phyloP scores from a whole-genome alignment of 2,329 filamentous ascomycete species.

The Venturia aucupariae region DNA sequence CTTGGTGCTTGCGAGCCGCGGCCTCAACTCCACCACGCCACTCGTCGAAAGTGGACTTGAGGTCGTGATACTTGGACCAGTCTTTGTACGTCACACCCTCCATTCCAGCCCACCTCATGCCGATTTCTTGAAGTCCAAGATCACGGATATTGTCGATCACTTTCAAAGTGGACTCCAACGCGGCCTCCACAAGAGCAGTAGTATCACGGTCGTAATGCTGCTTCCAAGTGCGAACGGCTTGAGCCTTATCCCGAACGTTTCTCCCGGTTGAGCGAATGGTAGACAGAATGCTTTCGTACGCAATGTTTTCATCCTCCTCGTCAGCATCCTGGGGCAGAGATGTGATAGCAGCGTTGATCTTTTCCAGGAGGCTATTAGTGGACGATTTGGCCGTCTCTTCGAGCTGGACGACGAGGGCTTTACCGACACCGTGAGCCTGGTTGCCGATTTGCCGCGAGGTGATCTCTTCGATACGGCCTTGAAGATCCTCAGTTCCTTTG shows the following conservation, averaged over 20 bases:
- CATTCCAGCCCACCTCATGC: constrained; percentile 90
- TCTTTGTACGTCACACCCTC: constrained; percentile 94
- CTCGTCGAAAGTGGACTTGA: constrained; percentile 72
- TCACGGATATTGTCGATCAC: constrained; percentile 77
- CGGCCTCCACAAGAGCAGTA: constrained; percentile 56
- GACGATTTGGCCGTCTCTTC: constrained; percentile 57
- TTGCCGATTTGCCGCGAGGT: constrained; percentile 60
- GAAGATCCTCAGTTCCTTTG: constrained; percentile 64
- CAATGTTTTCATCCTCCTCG: constrained; percentile 38
- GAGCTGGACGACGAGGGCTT: constrained; percentile 57
- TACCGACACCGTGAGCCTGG: constrained; percentile 57
- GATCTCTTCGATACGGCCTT: constrained; percentile 58
- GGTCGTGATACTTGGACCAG: constrained; percentile 87
- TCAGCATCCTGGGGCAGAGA: constrained; percentile 51
- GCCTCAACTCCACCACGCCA: constrained; percentile 78
- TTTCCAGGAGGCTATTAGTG: constrained; percentile 54
- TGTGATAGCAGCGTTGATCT: constrained; percentile 49
- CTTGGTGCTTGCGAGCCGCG: constrained; percentile 64
- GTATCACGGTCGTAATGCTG: constrained; percentile 62
- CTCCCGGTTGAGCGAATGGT: constrained; percentile 60
- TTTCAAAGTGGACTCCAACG: constrained; percentile 70
- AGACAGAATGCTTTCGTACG: constrained; percentile 42
- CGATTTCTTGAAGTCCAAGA: constrained; percentile 80
- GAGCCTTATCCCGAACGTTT: constrained; percentile 66
- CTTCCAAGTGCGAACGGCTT: constrained; percentile 69